Evolutionary conservation across 495 filamentous ascomycete genomes (phyloP), one percentile per base, ranked within the genome.

Genomic region (Tetracladium setigerum): DNA sequence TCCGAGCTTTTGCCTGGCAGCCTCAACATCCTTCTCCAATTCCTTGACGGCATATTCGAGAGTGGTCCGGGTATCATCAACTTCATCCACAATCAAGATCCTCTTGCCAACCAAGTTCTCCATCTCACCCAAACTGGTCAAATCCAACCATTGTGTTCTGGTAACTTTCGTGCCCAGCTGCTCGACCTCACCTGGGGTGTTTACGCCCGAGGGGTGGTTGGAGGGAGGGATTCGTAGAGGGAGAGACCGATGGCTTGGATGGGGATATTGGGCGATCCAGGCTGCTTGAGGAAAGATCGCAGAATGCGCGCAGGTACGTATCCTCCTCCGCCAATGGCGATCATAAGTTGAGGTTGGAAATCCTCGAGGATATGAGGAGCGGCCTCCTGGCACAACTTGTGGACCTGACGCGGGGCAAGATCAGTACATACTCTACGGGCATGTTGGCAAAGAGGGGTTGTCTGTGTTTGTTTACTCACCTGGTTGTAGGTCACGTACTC

Each of bases 211-310:
- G 9, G 55, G 43, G 18, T 53, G 38, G 19, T 71, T 67, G 41
- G 69, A 68, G 80, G 68, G 24, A 96, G 83, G 33, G 78, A 74
- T 69, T 99, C 92, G 71, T 99, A 99, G 42, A 99, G 82, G 18
- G 89, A 95, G 38, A 99, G 83, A 40, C 92, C 92, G 64, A 99
- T 99, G 30, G 92, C 92, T 76, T 99, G 92, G 67, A 99, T 99
- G 49, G 92, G 91, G 63, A 99, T 99, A 70, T 99, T 99, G 63
- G 89, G 76, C 54, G 76, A 79, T 50, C 84, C 87, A 42, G 86
- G 75, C 59, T 81, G 79, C 74, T 95, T 96, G 63, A 99, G 87
- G 72, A 97, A 99, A 10, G 92, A 97, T 39, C 91, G 86, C 46
- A 99, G 81, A 67, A 99, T 97, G 49, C 92, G 88, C 34, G 92